Evolutionary conservation across 2,329 filamentous ascomycete genomes (phyloP).

Genomic region (Chalaropsis ovoidea): DNA sequence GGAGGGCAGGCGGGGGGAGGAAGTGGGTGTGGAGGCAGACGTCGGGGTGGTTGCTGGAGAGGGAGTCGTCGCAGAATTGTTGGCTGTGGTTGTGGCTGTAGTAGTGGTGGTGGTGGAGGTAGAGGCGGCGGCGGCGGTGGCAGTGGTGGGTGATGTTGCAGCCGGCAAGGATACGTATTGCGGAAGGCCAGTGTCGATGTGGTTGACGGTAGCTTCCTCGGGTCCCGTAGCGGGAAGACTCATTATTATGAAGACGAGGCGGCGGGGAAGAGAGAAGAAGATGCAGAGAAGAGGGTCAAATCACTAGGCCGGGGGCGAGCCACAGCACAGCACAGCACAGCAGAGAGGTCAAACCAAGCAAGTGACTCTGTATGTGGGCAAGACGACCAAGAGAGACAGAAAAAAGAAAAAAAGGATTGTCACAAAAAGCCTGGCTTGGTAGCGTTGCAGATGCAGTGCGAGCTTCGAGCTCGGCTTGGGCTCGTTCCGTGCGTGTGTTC

Average conservation of each 20-base stretch:
- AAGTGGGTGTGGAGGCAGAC: background rate
- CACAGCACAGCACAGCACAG: too few species aligned
- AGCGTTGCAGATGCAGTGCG: background rate
- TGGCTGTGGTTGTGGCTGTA: background rate
- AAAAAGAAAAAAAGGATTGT: background rate
- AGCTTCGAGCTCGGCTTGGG: background rate
- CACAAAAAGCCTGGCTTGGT: background rate
- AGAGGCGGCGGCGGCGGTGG: background rate
- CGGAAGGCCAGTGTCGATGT: constrained; percentile 11
- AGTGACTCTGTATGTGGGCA: background rate
- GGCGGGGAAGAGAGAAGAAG: background rate
- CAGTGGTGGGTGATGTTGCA: background rate
- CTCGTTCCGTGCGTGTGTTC: too few species aligned
- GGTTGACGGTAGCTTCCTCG: constrained; percentile 16
- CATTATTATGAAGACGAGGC: constrained; percentile 19
- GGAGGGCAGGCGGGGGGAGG: constrained; percentile 13
- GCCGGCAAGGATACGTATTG: background rate
- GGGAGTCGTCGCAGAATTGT: background rate
- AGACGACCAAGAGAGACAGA: background rate
- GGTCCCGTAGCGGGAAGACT: constrained; percentile 18
- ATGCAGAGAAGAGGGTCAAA: background rate
- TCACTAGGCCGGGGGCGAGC: too few species aligned
- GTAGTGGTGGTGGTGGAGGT: background rate
- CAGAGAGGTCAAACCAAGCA: too few species aligned
- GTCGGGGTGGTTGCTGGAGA: background rate